Evolutionary conservation across 2,329 filamentous ascomycete species (phyloP), one percentile per base, ranked within the genome.

Genomic region (Plenodomus lindquistii): DNA sequence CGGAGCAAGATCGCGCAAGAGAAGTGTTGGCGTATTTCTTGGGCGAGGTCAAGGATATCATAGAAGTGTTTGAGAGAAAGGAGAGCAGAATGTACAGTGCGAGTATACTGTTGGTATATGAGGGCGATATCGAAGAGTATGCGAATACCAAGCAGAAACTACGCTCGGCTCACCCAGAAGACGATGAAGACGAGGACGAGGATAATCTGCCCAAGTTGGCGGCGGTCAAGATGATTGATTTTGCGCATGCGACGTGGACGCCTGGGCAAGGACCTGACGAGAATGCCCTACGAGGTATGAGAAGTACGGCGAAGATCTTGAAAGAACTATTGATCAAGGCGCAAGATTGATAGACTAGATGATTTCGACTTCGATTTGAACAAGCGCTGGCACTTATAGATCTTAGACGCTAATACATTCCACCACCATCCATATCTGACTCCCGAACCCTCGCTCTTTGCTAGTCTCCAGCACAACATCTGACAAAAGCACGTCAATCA

Each of bases 201-300:
- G 66, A 67, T 24, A 61, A 59, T 35, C 43, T 67, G 13, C 87
- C 87, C 0, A 86, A 86, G 61, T 83, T 96, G 37, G 90, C 87
- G 63, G 82, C 85, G 11, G 79, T 97, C 41, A 94, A 93, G 67
- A 80, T 99, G 55, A 99, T 99, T 61, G 94, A 99, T 71, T 99
- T 99, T 79, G 94, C 94, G 1, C 94, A 99, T 73, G 94, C 94
- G 10, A 76, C 79, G 41, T 97, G 88, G 86, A 87, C 85, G 1
- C 88, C 89, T 0, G 90, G 91, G 1, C 75, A 87, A 62, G 93
- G 93, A 0, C 87, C 88, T 0, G 94, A 99, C 69, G 87, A 96
- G 73, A 97, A 97, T 66, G 77, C 82, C 13, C 77, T 97, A 24
- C 77, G 77, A 29, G 92, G 92, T 0, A 83, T 97, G 53, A 79